phyloP scores from a whole-genome alignment of 2,329 filamentous ascomycete genomes.

The Pseudogymnoascus sp. region DNA sequence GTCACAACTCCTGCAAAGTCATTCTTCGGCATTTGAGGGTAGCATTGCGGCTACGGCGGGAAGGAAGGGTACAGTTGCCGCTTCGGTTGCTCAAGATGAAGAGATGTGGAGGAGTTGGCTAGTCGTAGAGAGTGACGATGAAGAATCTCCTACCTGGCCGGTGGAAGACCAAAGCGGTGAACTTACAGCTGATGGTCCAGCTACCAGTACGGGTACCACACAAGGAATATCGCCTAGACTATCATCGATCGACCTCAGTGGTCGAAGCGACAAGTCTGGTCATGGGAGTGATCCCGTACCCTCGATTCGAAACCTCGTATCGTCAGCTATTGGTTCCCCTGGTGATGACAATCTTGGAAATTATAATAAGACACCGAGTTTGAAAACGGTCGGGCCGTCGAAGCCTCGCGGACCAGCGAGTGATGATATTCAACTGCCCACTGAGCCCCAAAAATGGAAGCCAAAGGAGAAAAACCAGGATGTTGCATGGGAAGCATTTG shows the following conservation, averaged over 20 bases:
- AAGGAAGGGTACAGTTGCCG: background rate
- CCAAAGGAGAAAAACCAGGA: background rate
- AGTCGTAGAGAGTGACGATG: slow-evolving; percentile 8
- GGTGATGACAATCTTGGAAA: background rate
- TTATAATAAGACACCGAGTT: background rate
- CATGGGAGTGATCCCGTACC: background rate
- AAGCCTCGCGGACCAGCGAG: background rate
- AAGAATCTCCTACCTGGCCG: background rate
- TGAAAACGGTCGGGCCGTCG: background rate
- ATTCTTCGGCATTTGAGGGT: slow-evolving; percentile 15
- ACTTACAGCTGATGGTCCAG: background rate
- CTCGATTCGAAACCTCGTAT: background rate
- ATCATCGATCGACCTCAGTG: background rate
- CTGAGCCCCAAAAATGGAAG: background rate
- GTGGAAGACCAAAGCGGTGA: background rate
- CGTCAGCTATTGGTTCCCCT: background rate
- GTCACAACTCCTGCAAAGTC: slow-evolving; percentile 18
- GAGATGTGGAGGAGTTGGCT: slow-evolving; percentile 25
- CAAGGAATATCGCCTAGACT: background rate
- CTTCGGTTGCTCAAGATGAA: slow-evolving; percentile 19
- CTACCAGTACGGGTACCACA: background rate
- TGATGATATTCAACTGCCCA: background rate
- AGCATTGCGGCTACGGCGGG: slow-evolving; percentile 23
- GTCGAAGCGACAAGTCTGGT: background rate
- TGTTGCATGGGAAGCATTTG: background rate